These are phyloP conservation scores for Prunus mongolica DNA, from an alignment of 306 rosid genomes.

Conservation along the genomic window DNA sequence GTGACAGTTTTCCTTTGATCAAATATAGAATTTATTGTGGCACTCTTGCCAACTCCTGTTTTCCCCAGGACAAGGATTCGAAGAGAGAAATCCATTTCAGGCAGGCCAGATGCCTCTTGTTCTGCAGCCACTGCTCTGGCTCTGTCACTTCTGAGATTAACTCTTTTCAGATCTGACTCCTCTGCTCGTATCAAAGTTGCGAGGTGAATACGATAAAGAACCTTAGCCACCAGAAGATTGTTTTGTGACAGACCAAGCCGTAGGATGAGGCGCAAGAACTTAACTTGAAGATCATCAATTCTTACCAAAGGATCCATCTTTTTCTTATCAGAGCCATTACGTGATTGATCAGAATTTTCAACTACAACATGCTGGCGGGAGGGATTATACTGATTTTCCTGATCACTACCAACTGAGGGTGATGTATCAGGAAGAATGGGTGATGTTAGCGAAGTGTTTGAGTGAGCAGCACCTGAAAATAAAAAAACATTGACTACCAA, in stretches of 20 bases:
- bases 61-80: constrained; percentile 87
- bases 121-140: constrained; percentile 53
- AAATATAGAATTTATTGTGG: constrained; percentile 87
- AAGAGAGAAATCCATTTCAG: constrained; percentile 64
- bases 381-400: constrained; percentile 38
- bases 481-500: constrained; percentile 12
- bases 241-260: constrained; percentile 68
- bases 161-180: constrained; percentile 68
- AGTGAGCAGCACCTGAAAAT: constrained; percentile 38
- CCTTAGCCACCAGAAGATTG: constrained; percentile 68
- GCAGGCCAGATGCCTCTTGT: constrained; percentile 56
- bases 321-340: constrained; percentile 23
- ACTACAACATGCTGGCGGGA: constrained; percentile 36
- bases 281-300: constrained; percentile 69
- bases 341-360: constrained; percentile 33
- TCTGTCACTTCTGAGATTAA: constrained; percentile 41
- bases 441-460: constrained; percentile 33
- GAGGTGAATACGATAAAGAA: constrained; percentile 83
- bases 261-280: constrained; percentile 63
- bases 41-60: constrained; percentile 99
- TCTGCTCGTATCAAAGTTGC: constrained; percentile 79
- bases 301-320: constrained; percentile 52
- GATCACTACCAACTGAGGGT: constrained; percentile 36
- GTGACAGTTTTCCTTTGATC: constrained; percentile 71
- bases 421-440: constrained; percentile 26